Evolutionary conservation across 2,329 filamentous ascomycete species (phyloP).

Genomic region (Arthroderma sp.): DNA sequence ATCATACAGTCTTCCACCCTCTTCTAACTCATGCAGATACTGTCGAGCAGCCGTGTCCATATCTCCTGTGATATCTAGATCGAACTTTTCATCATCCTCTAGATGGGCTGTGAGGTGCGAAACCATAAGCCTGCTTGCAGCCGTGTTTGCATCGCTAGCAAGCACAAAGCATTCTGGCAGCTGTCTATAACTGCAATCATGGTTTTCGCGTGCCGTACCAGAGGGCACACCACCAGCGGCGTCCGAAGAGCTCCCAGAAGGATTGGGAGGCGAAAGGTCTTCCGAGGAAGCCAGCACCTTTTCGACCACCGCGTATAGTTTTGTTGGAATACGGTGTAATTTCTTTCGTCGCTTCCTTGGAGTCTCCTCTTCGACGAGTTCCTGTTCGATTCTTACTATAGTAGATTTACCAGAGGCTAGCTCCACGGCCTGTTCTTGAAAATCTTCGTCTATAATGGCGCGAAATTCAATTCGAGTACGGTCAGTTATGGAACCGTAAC

Average conservation of each 20-base stretch:
- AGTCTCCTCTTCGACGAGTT: slow-evolving; percentile 1
- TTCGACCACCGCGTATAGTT: slow-evolving; percentile 6
- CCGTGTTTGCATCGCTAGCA: slow-evolving; percentile 4
- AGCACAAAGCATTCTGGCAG: slow-evolving; percentile 4
- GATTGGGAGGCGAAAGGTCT: not conserved
- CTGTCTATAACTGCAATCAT: not conserved
- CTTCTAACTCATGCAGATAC: slow-evolving; percentile 8
- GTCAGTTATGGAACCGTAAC: slow-evolving; percentile 3
- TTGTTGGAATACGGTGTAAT: slow-evolving; percentile 6
- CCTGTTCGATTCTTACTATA: slow-evolving; percentile 3
- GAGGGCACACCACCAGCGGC: not conserved
- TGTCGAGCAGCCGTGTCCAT: slow-evolving; percentile 5
- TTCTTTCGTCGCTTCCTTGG: slow-evolving; percentile 2
- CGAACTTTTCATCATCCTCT: slow-evolving; percentile 2
- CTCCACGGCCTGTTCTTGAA: slow-evolving; percentile 4
- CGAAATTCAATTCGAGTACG: slow-evolving; percentile 4
- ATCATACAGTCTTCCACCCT: slow-evolving; percentile 7
- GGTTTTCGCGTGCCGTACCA: not conserved
- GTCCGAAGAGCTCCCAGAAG: not conserved
- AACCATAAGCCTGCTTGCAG: slow-evolving; percentile 6
- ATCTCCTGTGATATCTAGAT: slow-evolving; percentile 1
- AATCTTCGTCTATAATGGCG: slow-evolving; percentile 3
- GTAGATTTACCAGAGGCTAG: slow-evolving; percentile 6
- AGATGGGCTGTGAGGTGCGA: slow-evolving; percentile 3
- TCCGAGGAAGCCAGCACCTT: not conserved